Evolutionary conservation across 495 filamentous ascomycete species (phyloP).

Genomic region (Pyrenula massariospora): DNA sequence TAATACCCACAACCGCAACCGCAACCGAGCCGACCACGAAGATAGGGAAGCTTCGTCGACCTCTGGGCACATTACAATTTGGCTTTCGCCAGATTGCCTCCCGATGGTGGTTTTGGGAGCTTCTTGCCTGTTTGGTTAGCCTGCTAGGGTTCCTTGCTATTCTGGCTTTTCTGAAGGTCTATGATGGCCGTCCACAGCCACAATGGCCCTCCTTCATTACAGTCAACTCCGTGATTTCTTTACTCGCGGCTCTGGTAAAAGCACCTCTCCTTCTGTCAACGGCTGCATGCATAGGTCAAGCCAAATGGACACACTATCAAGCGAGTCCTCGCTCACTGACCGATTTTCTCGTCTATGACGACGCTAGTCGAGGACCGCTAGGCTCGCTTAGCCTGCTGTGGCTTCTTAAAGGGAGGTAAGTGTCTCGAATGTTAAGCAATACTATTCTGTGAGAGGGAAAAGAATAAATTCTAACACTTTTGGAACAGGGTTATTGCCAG

Average conservation of each 20-base stretch:
- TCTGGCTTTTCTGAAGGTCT: conserved; percentile 7
- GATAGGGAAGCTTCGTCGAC: not conserved
- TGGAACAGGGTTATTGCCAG: conserved; percentile 2
- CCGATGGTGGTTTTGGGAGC: not conserved
- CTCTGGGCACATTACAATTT: not conserved
- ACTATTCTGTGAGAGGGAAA: no score
- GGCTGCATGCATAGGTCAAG: conserved; percentile 11
- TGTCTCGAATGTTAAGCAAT: not conserved
- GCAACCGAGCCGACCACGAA: not conserved
- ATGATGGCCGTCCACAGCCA: conserved; percentile 13
- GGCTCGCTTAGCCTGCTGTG: not conserved
- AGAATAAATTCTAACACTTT: no score
- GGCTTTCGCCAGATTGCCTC: not conserved
- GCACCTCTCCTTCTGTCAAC: conserved; percentile 9
- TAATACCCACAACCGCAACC: no score
- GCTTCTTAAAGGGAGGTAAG: not conserved
- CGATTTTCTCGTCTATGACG: not conserved
- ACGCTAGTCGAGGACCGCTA: not conserved
- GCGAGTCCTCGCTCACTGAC: not conserved
- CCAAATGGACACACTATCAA: conserved; percentile 18
- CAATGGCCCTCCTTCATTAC: conserved; percentile 14
- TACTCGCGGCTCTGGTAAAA: conserved; percentile 15
- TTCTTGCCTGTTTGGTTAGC: not conserved
- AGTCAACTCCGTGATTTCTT: conserved; percentile 14
- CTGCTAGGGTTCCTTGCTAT: conserved; percentile 5